Conservation (phyloP, 169 alveolate species). For the Cytauxzoon felis region DNA sequence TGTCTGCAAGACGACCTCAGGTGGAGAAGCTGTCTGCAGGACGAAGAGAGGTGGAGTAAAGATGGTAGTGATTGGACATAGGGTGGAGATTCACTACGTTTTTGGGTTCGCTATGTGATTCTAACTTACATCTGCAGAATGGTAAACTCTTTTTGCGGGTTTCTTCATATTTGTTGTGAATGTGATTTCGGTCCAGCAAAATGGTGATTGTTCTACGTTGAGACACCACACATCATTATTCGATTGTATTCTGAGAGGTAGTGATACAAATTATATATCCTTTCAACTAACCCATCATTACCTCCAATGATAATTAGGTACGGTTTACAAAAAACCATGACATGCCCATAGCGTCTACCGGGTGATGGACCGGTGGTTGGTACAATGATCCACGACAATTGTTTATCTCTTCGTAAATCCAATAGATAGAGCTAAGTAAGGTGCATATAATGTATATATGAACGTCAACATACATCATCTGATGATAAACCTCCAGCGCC, state of each 20-base stretch:
- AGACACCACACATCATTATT: conserved; percentile 95
- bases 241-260: conserved; percentile 65
- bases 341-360: conserved; percentile 98
- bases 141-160: conserved; percentile 94
- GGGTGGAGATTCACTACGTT: neutral
- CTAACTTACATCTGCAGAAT: conserved; percentile 74
- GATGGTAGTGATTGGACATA: no score
- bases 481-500: conserved; percentile 98
- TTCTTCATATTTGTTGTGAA: conserved; percentile 73
- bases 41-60: no score
- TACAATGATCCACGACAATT: conserved; percentile 94
- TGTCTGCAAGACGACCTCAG: no score
- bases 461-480: conserved; percentile 80
- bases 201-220: conserved; percentile 95
- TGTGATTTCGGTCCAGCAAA: conserved; percentile 90
- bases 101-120: neutral
- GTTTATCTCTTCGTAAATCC: conserved; percentile 91
- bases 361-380: conserved; percentile 97
- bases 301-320: conserved; percentile 96
- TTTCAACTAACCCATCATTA: conserved; percentile 86
- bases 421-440: conserved; percentile 82
- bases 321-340: conserved; percentile 94
- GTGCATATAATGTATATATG: neutral
- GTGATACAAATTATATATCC: neutral
- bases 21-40: no score